A percentile compares a stretch with the other conserved stretches of the same genome.
phyloP scores from a whole-genome alignment of 495 filamentous ascomycete genomes.

The Pyronema domesticum region DNA sequence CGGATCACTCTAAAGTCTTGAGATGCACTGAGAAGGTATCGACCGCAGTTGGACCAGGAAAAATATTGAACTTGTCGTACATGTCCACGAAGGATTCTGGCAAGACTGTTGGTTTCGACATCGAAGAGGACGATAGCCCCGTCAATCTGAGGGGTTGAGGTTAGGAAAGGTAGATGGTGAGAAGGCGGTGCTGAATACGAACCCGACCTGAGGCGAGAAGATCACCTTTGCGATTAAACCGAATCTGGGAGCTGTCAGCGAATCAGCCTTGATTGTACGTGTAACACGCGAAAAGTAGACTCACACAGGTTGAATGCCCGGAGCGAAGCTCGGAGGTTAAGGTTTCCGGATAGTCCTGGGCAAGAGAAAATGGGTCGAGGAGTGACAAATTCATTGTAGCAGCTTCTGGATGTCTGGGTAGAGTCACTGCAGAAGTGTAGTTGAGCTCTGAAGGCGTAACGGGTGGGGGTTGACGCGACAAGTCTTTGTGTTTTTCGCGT shows the following conservation, averaged over 20 bases:
- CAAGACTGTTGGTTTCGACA: conserved; percentile 86
- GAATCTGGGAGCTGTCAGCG: conserved; percentile 47
- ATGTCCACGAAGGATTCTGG: conserved; percentile 81
- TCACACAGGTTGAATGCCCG: conserved; percentile 37
- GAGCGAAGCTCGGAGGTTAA: conserved; percentile 69
- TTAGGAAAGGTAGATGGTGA: conserved; percentile 6
- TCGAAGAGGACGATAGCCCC: conserved; percentile 93
- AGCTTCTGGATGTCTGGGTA: background rate
- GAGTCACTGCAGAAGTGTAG: background rate
- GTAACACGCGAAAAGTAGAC: background rate
- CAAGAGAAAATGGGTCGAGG: conserved; percentile 64
- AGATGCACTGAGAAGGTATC: conserved; percentile 84
- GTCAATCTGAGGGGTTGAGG: conserved; percentile 39
- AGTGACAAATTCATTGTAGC: conserved; percentile 59
- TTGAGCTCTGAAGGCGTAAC: no score
- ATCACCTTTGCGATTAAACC: conserved; percentile 87
- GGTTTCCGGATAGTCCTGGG: conserved; percentile 85
- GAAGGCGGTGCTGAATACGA: conserved; percentile 16
- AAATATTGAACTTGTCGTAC: conserved; percentile 76
- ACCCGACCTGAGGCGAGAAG: conserved; percentile 83
- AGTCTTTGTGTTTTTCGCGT: no score
- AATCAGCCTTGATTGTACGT: conserved; percentile 24
- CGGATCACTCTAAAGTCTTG: conserved; percentile 91
- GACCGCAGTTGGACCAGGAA: conserved; percentile 81
- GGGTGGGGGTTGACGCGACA: no score